phyloP scores from a whole-genome alignment of 768 basidiomycete genomes.

The Boletales sp. region DNA sequence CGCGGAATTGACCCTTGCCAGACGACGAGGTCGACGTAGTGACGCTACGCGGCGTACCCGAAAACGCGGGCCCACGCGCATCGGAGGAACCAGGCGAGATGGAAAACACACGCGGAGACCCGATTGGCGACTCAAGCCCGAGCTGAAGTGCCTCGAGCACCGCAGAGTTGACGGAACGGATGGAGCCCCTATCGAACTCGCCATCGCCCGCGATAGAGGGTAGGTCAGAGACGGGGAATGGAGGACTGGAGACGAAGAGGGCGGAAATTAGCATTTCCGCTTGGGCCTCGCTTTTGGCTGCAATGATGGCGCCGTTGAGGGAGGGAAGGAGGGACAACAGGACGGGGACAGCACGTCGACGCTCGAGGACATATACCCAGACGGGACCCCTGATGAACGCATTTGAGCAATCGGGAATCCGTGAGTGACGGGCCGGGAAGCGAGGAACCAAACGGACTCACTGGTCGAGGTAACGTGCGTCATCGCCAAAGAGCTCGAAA shows the following conservation, averaged over 20 bases:
- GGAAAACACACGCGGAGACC: conserved; percentile 39
- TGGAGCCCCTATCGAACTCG: conserved; percentile 32
- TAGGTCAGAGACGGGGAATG: conserved; percentile 67
- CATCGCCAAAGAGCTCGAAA: conserved; percentile 77
- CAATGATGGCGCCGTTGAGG: conserved; percentile 57
- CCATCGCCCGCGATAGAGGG: conserved; percentile 40
- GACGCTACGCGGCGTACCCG: conserved; percentile 26
- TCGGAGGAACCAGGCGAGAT: conserved; percentile 27
- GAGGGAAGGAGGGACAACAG: conserved; percentile 73
- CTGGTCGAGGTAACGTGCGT: conserved; percentile 72
- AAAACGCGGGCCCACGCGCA: conserved; percentile 18
- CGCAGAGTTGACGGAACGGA: conserved; percentile 45
- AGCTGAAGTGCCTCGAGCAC: conserved; percentile 43
- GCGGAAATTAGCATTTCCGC: conserved; percentile 78
- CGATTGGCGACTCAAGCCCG: conserved; percentile 40
- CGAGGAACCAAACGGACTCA: conserved; percentile 38
- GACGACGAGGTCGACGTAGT: conserved; percentile 37
- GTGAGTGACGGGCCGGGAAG: conserved; percentile 7
- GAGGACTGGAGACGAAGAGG: conserved; percentile 80
- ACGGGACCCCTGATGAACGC: conserved; percentile 63
- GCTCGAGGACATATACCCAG: conserved; percentile 90
- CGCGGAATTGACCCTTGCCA: conserved; percentile 56
- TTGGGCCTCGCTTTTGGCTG: conserved; percentile 58
- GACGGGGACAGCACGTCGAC: conserved; percentile 76
- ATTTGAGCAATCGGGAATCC: conserved; percentile 2